These are phyloP conservation scores for Lachnellula willkommii DNA, from an alignment of 2,329 filamentous ascomycete species.

Conservation along the genomic window DNA sequence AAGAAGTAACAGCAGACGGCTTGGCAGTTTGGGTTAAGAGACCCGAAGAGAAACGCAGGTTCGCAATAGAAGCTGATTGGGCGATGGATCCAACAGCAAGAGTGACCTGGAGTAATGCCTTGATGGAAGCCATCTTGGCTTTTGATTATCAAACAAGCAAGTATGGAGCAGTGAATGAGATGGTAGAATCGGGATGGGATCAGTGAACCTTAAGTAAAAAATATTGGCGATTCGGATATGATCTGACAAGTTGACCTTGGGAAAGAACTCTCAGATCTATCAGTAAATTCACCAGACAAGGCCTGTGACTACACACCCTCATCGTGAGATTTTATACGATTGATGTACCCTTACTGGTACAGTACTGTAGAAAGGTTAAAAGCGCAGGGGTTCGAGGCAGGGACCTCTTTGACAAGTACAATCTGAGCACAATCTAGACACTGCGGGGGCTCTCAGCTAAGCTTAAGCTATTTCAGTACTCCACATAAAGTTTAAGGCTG, in stretches of 20 bases:
- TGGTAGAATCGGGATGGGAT: background rate
- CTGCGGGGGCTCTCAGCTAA: background rate
- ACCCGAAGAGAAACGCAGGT: background rate
- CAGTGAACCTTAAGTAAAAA: background rate
- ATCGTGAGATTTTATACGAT: background rate
- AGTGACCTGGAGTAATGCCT: background rate
- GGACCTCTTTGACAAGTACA: background rate
- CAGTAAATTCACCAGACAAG: background rate
- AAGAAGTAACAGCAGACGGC: background rate
- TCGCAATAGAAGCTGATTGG: background rate
- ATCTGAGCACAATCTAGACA: background rate
- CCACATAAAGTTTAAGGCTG: no score
- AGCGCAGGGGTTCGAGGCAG: background rate
- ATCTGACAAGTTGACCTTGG: background rate
- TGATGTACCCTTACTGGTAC: background rate
- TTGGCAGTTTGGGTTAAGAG: background rate
- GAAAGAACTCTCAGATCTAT: background rate
- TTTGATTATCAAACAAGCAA: background rate
- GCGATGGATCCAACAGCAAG: slow-evolving; percentile 3
- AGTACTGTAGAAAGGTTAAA: background rate
- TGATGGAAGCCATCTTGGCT: slow-evolving; percentile 1
- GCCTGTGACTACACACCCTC: background rate
- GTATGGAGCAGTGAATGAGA: background rate
- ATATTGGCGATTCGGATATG: background rate
- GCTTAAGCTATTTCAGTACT: background rate